A percentile compares a stretch with the other conserved stretches of the same genome.
Evolutionary conservation across 2,329 filamentous ascomycete genomes (phyloP).

Genomic region (Aureobasidium leucospermi): DNA sequence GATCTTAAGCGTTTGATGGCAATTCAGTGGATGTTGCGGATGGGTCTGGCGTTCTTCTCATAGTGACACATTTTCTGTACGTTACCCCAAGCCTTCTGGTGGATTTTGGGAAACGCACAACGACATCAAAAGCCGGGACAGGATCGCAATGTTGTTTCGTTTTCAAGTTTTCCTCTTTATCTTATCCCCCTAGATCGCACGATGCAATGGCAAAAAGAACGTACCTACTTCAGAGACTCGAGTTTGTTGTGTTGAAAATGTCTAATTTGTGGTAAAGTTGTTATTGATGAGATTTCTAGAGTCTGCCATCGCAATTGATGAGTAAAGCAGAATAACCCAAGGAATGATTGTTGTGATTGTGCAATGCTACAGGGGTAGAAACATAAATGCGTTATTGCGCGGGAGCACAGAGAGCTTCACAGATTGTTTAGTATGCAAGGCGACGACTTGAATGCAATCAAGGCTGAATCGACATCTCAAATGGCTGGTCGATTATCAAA

Average conservation of each 20-base stretch:
- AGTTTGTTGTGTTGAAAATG: neutral
- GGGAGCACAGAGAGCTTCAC: neutral
- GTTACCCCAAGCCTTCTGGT: neutral
- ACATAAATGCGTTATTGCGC: neutral
- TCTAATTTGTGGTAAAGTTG: neutral
- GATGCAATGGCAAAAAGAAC: constrained; percentile 14
- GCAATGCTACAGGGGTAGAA: neutral
- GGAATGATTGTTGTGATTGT: no score
- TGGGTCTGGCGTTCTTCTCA: constrained; percentile 11
- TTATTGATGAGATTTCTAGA: no score
- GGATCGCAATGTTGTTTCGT: constrained; percentile 3
- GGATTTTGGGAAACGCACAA: neutral
- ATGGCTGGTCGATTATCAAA: no score
- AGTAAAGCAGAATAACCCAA: no score
- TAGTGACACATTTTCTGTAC: constrained; percentile 8
- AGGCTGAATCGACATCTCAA: no score
- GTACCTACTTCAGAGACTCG: neutral
- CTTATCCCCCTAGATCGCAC: constrained; percentile 4
- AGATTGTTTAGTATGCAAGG: no score
- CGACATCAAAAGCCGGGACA: constrained; percentile 4
- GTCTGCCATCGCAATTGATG: no score
- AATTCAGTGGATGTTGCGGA: neutral
- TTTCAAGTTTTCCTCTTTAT: constrained; percentile 5
- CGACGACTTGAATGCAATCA: no score
- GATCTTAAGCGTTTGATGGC: constrained; percentile 30